Evolutionary conservation across 2,329 filamentous ascomycete species (phyloP).

Genomic region (Alternaria atra): DNA sequence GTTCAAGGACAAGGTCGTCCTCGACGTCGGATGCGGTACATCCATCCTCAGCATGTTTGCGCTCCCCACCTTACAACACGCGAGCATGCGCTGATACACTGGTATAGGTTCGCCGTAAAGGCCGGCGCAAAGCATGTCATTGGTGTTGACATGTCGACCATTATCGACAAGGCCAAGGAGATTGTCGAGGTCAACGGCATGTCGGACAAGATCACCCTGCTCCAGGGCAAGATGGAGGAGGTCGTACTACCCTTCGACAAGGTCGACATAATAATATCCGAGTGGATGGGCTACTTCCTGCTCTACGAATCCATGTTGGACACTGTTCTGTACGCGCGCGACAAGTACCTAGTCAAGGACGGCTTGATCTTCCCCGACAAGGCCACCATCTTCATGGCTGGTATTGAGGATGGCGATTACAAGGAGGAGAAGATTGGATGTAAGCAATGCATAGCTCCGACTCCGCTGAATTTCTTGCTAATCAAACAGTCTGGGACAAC

Average conservation of each 20-base stretch:
- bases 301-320: conserved; percentile 99
- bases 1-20: conserved; percentile 90
- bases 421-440: conserved; percentile 99
- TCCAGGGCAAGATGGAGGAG: conserved; percentile 99
- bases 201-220: conserved; percentile 92
- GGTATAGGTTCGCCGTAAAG: conserved; percentile 87
- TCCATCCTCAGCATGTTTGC: conserved; percentile 97
- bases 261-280: conserved; percentile 99
- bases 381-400: conserved; percentile 95
- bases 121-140: conserved; percentile 98
- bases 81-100: conserved; percentile 31
- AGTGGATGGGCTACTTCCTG: conserved; percentile 99
- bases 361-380: conserved; percentile 99
- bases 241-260: conserved; percentile 91
- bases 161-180: conserved; percentile 97
- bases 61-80: conserved; percentile 22
- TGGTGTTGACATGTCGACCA: conserved; percentile 99
- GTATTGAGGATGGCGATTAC: conserved; percentile 98
- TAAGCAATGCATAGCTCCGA: conserved; percentile 51
- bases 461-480: background rate
- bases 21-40: conserved; percentile 97
- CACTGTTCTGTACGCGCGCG: conserved; percentile 94
- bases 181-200: conserved; percentile 94
- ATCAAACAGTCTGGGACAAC: conserved; percentile 88
- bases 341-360: conserved; percentile 85